Evolutionary conservation across 2,329 filamentous ascomycete genomes (phyloP), one percentile per base, ranked within the genome.

Genomic region (Colletotrichum limetticola): DNA sequence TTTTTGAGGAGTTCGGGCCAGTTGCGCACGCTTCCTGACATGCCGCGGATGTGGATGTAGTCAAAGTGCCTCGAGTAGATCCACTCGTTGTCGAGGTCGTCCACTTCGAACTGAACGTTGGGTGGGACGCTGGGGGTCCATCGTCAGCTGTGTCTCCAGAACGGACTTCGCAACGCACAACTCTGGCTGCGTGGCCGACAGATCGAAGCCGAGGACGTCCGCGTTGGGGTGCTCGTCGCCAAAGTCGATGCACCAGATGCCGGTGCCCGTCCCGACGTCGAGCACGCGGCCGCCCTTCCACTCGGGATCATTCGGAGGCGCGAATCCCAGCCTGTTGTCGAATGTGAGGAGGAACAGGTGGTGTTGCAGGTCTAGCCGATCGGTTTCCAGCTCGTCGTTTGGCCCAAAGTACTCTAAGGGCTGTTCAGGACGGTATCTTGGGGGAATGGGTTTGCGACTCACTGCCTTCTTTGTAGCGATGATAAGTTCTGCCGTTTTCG

Each of bases 31-130:
- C 76, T 76, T 2, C 77, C 79, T 4, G 76, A 77, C 75, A 84
- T 78, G 64, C 79, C 78, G 28, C 82, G 78, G 12, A 71, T 74
- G 68, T 82, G 79, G 49, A 84, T 80, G 66, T 79, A 83, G 70
- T 84, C 82, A 56, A 83, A 83, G 3, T 75, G 75, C 4, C 71
- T 56, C 11, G 74, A 68, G 30, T 74, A 83, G 9, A 78, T 78
- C 82, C 82, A 84, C 55, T 77, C 75, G 55, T 79, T 76, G 49
- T 82, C 80, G 8, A 78, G 72, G 71, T 84, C 82, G 59, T 84
- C 82, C 59, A 84, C 76, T 49, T 84, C 81, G 74, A 88, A 88
- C 5, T 77, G 77, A 56, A 85, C 80, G 70, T 88, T 88, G 0
- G 83, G 82, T 0, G 85, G 85, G 4, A 85, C 83, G 68, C 76